These are phyloP conservation scores for Fraxinus quadrangulata DNA, from an alignment of 257 asterid genomes.

Conservation along the genomic window DNA sequence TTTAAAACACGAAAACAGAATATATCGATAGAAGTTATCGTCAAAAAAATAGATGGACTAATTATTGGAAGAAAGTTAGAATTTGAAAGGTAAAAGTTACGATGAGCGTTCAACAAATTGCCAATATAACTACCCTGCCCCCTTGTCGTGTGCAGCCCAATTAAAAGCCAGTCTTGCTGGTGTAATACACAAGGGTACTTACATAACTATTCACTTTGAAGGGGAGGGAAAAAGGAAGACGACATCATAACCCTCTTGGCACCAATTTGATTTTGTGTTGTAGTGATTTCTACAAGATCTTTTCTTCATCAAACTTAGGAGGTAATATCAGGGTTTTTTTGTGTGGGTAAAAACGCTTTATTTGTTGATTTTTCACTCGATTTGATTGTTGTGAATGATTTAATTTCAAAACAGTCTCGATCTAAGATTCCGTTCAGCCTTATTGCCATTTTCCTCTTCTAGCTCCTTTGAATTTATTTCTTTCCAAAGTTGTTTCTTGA, in stretches of 20 bases:
- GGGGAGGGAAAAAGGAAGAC: neutral
- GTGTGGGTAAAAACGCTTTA: fast-evolving
- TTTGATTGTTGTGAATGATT: neutral
- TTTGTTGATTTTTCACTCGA: neutral
- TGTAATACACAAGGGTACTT: too few relatives aligned
- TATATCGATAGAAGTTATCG: too few relatives aligned
- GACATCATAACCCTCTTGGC: neutral
- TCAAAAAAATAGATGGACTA: too few relatives aligned
- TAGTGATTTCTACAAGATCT: neutral
- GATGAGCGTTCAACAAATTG: too few relatives aligned
- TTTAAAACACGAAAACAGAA: too few relatives aligned
- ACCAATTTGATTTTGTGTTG: neutral
- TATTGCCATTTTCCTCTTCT: neutral
- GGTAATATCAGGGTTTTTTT: neutral
- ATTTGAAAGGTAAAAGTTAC: too few relatives aligned
- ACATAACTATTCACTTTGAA: neutral
- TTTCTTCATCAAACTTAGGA: neutral
- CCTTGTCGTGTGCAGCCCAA: too few relatives aligned
- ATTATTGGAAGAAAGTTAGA: too few relatives aligned
- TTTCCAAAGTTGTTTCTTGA: neutral
- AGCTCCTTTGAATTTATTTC: neutral
- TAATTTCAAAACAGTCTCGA: neutral
- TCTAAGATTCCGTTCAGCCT: neutral
- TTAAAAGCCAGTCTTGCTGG: too few relatives aligned
- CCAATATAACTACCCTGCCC: too few relatives aligned